Percentiles rank a stretch among this genome's conserved stretches.
Evolutionary conservation across 2,329 filamentous ascomycete genomes (phyloP).

Genomic region (Myriosclerotinia duriaeana): DNA sequence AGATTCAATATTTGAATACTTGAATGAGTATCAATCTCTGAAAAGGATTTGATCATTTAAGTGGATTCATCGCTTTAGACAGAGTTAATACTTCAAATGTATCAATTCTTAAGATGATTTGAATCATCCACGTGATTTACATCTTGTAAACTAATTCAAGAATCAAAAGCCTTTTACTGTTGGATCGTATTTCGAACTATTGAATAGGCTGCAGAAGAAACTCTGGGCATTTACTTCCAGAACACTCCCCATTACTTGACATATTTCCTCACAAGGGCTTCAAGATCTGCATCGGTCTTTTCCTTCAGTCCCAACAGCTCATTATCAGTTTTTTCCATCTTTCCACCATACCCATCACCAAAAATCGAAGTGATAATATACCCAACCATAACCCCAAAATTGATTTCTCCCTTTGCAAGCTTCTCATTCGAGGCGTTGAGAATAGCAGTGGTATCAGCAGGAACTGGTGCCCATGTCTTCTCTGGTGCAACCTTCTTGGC

Average conservation of each 20-base stretch:
- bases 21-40: no score
- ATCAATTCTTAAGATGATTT: no score
- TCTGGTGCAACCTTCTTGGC: slow-evolving; percentile 41
- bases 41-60: no score
- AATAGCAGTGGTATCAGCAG: slow-evolving; percentile 26
- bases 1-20: no score
- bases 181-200: no score
- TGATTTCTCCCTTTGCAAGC: slow-evolving; percentile 35
- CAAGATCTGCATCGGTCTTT: slow-evolving; percentile 45
- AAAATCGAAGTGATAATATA: slow-evolving; percentile 42
- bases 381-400: slow-evolving; percentile 38
- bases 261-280: slow-evolving; percentile 37
- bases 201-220: no score
- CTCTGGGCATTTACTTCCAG: neutral
- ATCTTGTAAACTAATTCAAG: no score
- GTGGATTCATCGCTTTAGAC: no score
- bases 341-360: slow-evolving; percentile 40
- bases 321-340: slow-evolving; percentile 44
- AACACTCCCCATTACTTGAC: neutral
- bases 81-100: no score
- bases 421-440: slow-evolving; percentile 29
- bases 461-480: slow-evolving; percentile 35
- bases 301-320: slow-evolving; percentile 46
- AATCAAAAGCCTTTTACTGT: no score
- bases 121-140: no score